Evolutionary conservation across 78 protist genomes (phyloP).

Genomic region (Dictyostelium brefeldianum): DNA sequence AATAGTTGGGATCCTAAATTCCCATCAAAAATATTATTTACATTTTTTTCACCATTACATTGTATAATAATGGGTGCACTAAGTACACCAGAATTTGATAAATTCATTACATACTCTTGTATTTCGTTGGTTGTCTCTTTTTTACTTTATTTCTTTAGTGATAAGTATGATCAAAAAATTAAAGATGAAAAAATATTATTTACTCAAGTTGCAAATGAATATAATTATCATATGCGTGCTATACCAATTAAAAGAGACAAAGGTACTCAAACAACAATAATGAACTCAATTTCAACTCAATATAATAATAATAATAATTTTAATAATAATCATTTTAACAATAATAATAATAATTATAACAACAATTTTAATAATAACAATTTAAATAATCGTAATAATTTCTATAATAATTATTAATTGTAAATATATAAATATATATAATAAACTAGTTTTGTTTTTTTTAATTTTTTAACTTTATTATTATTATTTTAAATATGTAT

Average conservation of each 20-base stretch:
- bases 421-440: neutral
- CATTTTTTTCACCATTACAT: constrained; percentile 43
- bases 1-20: constrained; percentile 58
- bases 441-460: neutral
- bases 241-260: neutral
- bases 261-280: neutral
- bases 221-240: constrained; percentile 28
- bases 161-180: constrained; percentile 36
- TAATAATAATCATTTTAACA: neutral
- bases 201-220: constrained; percentile 37
- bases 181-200: constrained; percentile 58
- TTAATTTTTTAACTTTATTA: neutral
- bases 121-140: neutral
- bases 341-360: neutral
- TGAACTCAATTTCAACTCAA: neutral
- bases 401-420: neutral
- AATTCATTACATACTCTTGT: neutral
- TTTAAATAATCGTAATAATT: neutral
- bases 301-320: neutral
- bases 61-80: neutral
- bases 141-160: neutral
- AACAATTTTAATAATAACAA: neutral
- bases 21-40: constrained; percentile 19
- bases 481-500: too few relatives aligned
- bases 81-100: neutral